A percentile compares a stretch with the other conserved stretches of the same genome.
Conservation (phyloP, 2,329 filamentous ascomycete genomes). For the Camillea tinctor region DNA sequence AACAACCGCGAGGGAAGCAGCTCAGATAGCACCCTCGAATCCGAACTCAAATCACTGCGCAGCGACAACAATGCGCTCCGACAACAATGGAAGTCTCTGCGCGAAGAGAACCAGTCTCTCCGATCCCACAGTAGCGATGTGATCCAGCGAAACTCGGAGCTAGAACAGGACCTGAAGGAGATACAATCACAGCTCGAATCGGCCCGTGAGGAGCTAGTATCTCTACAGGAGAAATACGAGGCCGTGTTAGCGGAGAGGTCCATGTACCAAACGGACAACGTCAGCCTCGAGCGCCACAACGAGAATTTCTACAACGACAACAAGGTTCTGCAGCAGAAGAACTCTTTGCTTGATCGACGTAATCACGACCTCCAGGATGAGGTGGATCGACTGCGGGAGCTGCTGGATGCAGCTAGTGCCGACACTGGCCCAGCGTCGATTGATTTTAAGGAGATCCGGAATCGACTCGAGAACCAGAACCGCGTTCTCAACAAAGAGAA, state of each 20-base stretch:
- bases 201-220: slow-evolving; percentile 42
- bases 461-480: slow-evolving; percentile 24
- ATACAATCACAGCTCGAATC: slow-evolving; percentile 33
- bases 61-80: slow-evolving; percentile 41
- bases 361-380: slow-evolving; percentile 46
- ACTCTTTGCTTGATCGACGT: slow-evolving; percentile 47
- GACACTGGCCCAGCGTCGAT: slow-evolving; percentile 19
- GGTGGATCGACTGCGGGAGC: slow-evolving; percentile 46
- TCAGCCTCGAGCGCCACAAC: slow-evolving; percentile 53
- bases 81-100: slow-evolving; percentile 43
- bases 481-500: slow-evolving; percentile 24
- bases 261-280: slow-evolving; percentile 49
- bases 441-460: slow-evolving; percentile 22
- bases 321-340: slow-evolving; percentile 38
- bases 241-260: slow-evolving; percentile 38
- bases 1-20: slow-evolving; percentile 1
- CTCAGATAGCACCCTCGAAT: slow-evolving; percentile 36
- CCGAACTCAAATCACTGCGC: slow-evolving; percentile 42
- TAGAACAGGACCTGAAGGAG: slow-evolving; percentile 37
- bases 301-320: slow-evolving; percentile 55
- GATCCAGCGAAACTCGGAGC: slow-evolving; percentile 43
- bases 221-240: slow-evolving; percentile 34
- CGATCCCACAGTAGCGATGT: slow-evolving; percentile 41
- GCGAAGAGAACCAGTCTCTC: slow-evolving; percentile 45
- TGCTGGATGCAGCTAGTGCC: slow-evolving; percentile 38